Percentiles rank a stretch among this genome's conserved stretches.
phyloP scores from a whole-genome alignment of 1,284 basidiomycete species.

The Pseudozyma tsukubaensis region DNA sequence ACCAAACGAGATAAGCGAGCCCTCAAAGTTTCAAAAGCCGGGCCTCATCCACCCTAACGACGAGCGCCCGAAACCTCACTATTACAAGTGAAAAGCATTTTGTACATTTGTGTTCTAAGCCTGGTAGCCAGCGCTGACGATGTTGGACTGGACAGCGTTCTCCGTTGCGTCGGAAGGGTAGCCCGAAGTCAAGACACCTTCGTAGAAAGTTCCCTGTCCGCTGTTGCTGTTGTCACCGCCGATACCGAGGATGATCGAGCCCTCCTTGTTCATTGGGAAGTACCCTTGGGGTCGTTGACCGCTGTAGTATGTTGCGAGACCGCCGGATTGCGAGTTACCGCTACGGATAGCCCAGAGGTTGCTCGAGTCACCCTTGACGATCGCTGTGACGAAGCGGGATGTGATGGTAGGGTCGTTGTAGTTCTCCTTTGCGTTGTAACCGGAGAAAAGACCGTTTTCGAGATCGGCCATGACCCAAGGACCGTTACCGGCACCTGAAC shows the following conservation, averaged over 20 bases:
- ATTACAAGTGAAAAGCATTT: too few relatives aligned
- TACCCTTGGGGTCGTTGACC: constrained; percentile 24
- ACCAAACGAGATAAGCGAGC: too few relatives aligned
- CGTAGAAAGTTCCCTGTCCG: constrained; percentile 33
- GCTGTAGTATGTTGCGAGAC: constrained; percentile 19
- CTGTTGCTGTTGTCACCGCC: constrained; percentile 38
- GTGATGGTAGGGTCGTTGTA: constrained; percentile 11
- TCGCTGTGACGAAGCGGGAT: constrained; percentile 20
- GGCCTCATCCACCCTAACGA: too few relatives aligned
- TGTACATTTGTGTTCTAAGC: constrained; percentile 4
- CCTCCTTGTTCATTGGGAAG: constrained; percentile 40
- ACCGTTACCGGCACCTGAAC: constrained; percentile 16
- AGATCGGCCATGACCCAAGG: constrained; percentile 31
- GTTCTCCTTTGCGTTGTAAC: constrained; percentile 25
- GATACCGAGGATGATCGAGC: constrained; percentile 36
- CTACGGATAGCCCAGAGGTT: constrained; percentile 27
- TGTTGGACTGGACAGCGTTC: constrained; percentile 29
- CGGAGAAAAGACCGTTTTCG: constrained; percentile 26
- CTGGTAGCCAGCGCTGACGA: constrained; percentile 30
- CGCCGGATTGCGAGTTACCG: constrained; percentile 24
- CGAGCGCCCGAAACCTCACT: too few relatives aligned
- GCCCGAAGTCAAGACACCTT: constrained; percentile 28
- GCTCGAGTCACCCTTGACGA: constrained; percentile 35
- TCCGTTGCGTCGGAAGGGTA: constrained; percentile 26
- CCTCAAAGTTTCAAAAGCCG: too few relatives aligned